phyloP scores from a whole-genome alignment of 2,329 filamentous ascomycete species.

The Beauveria sp. region DNA sequence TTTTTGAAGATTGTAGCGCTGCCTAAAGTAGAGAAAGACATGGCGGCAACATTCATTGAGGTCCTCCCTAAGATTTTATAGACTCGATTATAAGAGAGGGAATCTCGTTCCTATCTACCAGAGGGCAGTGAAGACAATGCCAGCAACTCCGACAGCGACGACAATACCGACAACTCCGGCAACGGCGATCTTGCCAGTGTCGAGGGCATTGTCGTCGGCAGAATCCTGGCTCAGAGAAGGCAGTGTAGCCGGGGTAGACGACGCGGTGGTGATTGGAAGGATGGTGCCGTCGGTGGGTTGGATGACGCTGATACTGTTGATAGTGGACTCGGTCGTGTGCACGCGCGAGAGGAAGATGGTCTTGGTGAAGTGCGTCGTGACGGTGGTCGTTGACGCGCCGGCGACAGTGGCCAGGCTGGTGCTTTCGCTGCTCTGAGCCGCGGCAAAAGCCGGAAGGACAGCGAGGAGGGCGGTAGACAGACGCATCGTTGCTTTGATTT shows the following conservation, averaged over 20 bases:
- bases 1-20: background rate
- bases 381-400: background rate
- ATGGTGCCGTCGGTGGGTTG: constrained; percentile 20
- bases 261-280: constrained; percentile 2
- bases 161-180: constrained; percentile 17
- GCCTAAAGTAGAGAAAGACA: background rate
- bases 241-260: constrained; percentile 21
- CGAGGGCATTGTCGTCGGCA: constrained; percentile 33
- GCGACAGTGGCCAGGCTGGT: constrained; percentile 24
- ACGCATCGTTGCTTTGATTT: constrained; percentile 26
- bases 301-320: constrained; percentile 26
- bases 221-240: constrained; percentile 21
- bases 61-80: background rate
- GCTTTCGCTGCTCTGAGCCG: constrained; percentile 27
- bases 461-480: constrained; percentile 37
- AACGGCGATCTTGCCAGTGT: constrained; percentile 37
- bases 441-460: constrained; percentile 46
- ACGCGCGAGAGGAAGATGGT: constrained; percentile 44
- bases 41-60: background rate
- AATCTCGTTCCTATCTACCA: background rate
- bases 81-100: background rate
- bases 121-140: constrained; percentile 38
- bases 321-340: constrained; percentile 28
- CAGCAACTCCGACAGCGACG: constrained; percentile 32
- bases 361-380: constrained; percentile 35